Percentiles rank a stretch among this genome's conserved stretches.
Conservation (phyloP, 1,139 yeast genomes). For the Suhomyces choctaworum region DNA sequence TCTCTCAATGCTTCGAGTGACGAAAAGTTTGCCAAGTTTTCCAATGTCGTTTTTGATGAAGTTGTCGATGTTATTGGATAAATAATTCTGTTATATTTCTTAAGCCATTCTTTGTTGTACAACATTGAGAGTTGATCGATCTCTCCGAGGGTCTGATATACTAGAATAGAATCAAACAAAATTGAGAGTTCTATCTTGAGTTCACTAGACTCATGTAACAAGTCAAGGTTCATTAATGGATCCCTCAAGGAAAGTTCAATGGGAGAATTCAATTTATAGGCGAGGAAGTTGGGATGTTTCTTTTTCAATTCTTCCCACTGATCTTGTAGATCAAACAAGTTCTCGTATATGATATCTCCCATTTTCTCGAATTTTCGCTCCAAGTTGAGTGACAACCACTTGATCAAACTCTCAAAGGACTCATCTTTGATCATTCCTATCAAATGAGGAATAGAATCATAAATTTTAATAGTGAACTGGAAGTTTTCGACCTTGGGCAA, state of each 20-base stretch:
- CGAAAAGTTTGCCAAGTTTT: constrained; percentile 21
- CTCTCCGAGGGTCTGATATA: constrained; percentile 73
- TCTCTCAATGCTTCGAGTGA: constrained; percentile 44
- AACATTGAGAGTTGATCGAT: constrained; percentile 57
- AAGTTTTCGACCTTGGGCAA: constrained; percentile 71
- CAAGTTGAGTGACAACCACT: constrained; percentile 64
- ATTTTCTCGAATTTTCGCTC: constrained; percentile 63
- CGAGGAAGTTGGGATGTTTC: constrained; percentile 40
- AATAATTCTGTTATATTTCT: constrained; percentile 71
- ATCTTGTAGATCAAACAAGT: constrained; percentile 54
- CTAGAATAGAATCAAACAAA: constrained; percentile 79
- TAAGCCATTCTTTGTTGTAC: constrained; percentile 71
- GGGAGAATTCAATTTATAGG: constrained; percentile 79
- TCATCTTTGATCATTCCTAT: constrained; percentile 76
- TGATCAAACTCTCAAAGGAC: constrained; percentile 69
- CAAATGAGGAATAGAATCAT: constrained; percentile 75
- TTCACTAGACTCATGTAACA: constrained; percentile 42
- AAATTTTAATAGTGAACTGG: constrained; percentile 71
- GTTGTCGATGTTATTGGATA: constrained; percentile 54
- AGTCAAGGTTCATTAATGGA: constrained; percentile 46
- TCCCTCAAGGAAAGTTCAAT: constrained; percentile 76
- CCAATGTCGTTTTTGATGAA: constrained; percentile 14
- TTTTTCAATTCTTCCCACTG: constrained; percentile 53
- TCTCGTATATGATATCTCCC: constrained; percentile 59
- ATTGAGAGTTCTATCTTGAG: constrained; percentile 62